Conservation (phyloP, 331 rosid species). For the Rhamnella rubrinervis region DNA sequence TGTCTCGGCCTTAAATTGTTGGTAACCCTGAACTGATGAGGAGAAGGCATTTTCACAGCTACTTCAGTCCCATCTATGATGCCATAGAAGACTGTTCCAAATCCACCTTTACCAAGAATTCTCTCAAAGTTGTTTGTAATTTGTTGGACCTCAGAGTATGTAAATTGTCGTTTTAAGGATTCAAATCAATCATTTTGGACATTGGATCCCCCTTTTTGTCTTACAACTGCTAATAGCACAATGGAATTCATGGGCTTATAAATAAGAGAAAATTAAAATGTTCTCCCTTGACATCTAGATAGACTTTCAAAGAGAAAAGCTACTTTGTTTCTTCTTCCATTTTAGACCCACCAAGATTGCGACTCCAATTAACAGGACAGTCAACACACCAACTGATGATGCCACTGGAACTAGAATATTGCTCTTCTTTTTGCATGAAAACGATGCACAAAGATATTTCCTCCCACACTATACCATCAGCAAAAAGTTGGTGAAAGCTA, state of each 20-base stretch:
- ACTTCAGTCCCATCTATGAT: conserved; percentile 41
- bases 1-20: conserved; percentile 63
- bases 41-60: conserved; percentile 57
- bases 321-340: conserved; percentile 26
- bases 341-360: not conserved
- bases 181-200: conserved; percentile 22
- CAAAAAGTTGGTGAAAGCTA: not conserved
- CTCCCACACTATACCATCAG: conserved; percentile 32
- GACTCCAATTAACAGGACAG: not conserved
- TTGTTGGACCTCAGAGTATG: conserved; percentile 37
- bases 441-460: conserved; percentile 36
- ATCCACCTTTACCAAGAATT: conserved; percentile 57
- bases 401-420: conserved; percentile 29
- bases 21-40: conserved; percentile 43
- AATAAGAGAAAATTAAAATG: not conserved
- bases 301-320: not conserved
- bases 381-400: conserved; percentile 34
- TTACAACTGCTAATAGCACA: not conserved
- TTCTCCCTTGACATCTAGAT: no score
- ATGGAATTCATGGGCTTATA: not conserved
- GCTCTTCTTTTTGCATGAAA: conserved; percentile 31
- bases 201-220: not conserved
- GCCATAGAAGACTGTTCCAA: conserved; percentile 55
- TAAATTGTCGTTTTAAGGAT: conserved; percentile 37
- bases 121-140: conserved; percentile 53